Evolutionary conservation across 345 rosid species (phyloP), one percentile per base, ranked within the genome.

Genomic region (Gossypium australe): DNA sequence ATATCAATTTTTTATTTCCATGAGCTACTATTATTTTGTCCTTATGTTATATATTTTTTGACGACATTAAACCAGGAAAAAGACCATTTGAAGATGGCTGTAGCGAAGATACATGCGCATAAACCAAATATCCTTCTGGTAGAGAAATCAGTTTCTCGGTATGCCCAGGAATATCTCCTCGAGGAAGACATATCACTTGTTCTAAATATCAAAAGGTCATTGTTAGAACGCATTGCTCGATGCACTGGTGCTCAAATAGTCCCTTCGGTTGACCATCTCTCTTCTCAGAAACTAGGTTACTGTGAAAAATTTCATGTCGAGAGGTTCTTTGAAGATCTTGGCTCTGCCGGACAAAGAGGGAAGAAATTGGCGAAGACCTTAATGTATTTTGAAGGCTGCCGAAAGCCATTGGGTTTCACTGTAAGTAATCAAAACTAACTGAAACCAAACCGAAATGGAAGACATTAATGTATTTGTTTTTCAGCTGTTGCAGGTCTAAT

Each of bases 31-130:
- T 74, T 14, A 18, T 72, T 25, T 66, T 75, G 38, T 43, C 7
- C 20, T 75, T 68, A 9, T 74, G 24, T 81, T 43, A 69, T 71
- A 64, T 41, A 44, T 5, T 34, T 20, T 78, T 60, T 63, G 84
- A 27, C 56, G 24, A 81, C 66, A 34, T 74, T 73, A 77, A 67
- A 80, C 70, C 77, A 95, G 98, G 99, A 95, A 90, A 91, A 89
- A 85, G 97, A 95, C 81, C 97, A 93, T 86, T 71, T 95, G 76
- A 95, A 88, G 88, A 95, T 93, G 98, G 97, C 98, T 66, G 98
- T 93, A 61, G 88, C 98, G 24, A 93, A 88, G 90, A 95, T 95
- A 83, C 88, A 83, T 49, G 93, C 87, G 16, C 92, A 91, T 80
- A 87, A 91, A 71, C 99, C 99, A 38, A 84, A 93, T 81, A 80